Evolutionary conservation across 2,329 filamentous ascomycete genomes (phyloP).

Genomic region (Monosporascus sp.): DNA sequence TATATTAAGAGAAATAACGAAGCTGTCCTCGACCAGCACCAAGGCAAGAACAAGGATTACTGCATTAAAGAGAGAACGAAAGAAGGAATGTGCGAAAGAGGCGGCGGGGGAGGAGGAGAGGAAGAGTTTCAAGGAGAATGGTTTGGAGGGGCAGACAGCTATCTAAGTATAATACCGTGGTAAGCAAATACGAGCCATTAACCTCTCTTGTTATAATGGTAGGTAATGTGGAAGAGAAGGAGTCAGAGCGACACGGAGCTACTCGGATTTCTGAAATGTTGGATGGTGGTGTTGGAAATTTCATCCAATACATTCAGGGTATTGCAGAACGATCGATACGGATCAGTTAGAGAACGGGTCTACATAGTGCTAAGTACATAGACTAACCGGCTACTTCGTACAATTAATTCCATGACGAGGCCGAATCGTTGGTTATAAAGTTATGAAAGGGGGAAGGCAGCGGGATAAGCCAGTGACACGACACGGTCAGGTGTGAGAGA

Average conservation of each 20-base stretch:
- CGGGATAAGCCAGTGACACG: background rate
- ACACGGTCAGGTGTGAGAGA: background rate
- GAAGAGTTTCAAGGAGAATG: background rate
- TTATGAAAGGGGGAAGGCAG: background rate
- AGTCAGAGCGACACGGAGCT: background rate
- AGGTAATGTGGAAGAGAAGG: background rate
- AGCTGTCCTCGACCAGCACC: background rate
- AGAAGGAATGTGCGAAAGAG: background rate
- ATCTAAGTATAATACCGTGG: background rate
- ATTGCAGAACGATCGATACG: no score
- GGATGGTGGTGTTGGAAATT: background rate
- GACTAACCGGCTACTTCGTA: background rate
- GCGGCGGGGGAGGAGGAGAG: background rate
- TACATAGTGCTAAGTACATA: background rate
- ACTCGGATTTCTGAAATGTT: background rate
- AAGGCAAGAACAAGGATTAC: background rate
- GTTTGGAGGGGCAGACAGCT: background rate
- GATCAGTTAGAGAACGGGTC: background rate
- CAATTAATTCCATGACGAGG: no score
- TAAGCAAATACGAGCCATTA: background rate
- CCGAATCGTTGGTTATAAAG: background rate
- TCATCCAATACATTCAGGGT: background rate
- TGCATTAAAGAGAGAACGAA: background rate
- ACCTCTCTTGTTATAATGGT: background rate
- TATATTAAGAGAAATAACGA: background rate